These are phyloP conservation scores for Cyclocybe aegerita DNA, from an alignment of 768 basidiomycete species.

Conservation along the genomic window DNA sequence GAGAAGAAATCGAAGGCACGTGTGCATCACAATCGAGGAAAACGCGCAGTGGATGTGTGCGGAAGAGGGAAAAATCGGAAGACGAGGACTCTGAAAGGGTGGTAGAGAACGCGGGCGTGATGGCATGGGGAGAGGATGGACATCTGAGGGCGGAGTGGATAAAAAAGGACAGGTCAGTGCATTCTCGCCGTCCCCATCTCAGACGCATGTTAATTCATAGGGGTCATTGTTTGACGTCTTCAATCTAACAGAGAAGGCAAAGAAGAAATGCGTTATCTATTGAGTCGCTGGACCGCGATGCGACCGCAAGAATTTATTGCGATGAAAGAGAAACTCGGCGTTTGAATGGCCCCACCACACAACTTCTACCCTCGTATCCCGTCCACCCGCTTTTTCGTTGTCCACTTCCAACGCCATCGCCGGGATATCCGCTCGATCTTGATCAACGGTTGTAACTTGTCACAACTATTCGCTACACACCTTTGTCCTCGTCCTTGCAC, in stretches of 20 bases:
- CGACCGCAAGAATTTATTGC: conserved; percentile 50
- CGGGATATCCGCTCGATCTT: conserved; percentile 1
- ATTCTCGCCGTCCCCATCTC: conserved; percentile 9
- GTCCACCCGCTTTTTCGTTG: conserved; percentile 5
- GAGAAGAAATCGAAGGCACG: conserved; percentile 38
- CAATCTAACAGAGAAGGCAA: conserved; percentile 47
- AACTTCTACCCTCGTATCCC: conserved; percentile 4
- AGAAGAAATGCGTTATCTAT: conserved; percentile 51
- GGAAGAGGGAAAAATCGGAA: conserved; percentile 39
- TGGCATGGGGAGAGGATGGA: conserved; percentile 56
- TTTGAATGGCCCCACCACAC: conserved; percentile 32
- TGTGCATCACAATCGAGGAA: conserved; percentile 35
- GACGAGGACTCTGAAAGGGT: conserved; percentile 26
- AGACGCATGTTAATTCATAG: conserved; percentile 5
- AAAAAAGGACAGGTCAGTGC: conserved; percentile 50
- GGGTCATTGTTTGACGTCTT: conserved; percentile 11
- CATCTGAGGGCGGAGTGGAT: conserved; percentile 54
- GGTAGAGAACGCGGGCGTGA: conserved; percentile 31
- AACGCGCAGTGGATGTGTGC: conserved; percentile 31
- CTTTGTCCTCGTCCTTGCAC: no score
- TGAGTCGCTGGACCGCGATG: conserved; percentile 48
- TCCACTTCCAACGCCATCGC: background rate
- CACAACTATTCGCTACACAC: no score
- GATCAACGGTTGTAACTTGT: background rate
- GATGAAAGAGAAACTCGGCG: conserved; percentile 54